Conservation (phyloP, 176 grass and related monocot genomes). For the Eremochloa ophiuroides region DNA sequence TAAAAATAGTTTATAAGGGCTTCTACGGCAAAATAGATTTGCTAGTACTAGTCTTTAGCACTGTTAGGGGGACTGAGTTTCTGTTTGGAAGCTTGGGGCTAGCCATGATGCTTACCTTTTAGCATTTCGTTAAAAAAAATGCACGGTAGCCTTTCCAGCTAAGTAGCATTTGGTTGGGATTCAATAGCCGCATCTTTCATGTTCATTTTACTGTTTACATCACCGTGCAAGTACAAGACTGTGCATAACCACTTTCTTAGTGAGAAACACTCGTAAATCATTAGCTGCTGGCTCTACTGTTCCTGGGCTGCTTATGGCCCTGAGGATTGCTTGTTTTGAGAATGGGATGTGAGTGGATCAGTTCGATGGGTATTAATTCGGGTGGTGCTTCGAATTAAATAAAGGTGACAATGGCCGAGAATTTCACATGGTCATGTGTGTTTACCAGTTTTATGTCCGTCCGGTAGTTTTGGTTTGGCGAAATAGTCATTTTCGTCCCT, state of each 20-base stretch:
- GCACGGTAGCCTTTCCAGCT: constrained; percentile 18
- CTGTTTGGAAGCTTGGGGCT: constrained; percentile 29
- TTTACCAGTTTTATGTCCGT: neutral
- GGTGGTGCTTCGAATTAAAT: neutral
- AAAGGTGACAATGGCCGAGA: neutral
- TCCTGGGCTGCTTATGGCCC: neutral
- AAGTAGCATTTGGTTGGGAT: constrained; percentile 4
- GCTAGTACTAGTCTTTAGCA: neutral
- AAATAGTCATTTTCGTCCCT: too few species aligned
- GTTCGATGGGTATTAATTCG: neutral
- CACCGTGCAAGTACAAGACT: neutral
- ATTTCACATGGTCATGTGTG: neutral
- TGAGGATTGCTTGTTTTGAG: neutral
- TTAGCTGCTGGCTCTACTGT: neutral
- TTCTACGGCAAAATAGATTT: neutral
- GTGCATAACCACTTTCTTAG: neutral
- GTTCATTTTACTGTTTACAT: neutral
- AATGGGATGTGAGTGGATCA: neutral
- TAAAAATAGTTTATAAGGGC: neutral
- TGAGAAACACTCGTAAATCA: neutral
- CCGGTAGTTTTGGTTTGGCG: neutral
- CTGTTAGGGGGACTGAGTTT: neutral
- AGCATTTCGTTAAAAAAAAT: neutral
- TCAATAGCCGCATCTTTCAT: neutral
- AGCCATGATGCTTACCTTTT: constrained; percentile 16